phyloP scores from a whole-genome alignment of 345 rosid genomes.

The Syzygium grande region DNA sequence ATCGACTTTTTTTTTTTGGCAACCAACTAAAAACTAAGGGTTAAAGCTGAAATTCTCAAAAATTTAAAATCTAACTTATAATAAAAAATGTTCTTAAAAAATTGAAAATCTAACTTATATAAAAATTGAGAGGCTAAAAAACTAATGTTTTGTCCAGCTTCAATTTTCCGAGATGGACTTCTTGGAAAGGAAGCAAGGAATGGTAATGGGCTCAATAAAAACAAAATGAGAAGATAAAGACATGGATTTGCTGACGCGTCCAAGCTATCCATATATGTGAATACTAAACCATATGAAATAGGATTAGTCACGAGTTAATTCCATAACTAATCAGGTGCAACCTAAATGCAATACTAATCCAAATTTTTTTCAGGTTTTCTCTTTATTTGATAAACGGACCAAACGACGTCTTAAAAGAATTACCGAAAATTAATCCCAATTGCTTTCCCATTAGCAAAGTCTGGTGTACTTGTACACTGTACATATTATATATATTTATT shows the following conservation, averaged over 20 bases:
- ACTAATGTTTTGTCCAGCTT: not conserved
- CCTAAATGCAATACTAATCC: not conserved
- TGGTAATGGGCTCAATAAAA: not conserved
- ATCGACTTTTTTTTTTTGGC: not conserved
- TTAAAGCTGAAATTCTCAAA: not conserved
- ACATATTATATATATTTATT: too few species aligned
- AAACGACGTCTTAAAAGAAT: too few species aligned
- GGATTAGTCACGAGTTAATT: too few species aligned
- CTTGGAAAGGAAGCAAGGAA: not conserved
- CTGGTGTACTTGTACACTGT: too few species aligned
- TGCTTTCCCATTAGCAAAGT: too few species aligned
- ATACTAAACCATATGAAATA: too few species aligned
- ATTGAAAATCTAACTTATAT: not conserved
- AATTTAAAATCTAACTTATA: not conserved
- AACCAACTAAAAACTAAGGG: not conserved
- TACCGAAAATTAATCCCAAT: too few species aligned
- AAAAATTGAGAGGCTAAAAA: not conserved
- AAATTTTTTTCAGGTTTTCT: too few species aligned
- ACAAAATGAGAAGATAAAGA: not conserved
- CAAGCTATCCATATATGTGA: rapidly evolving
- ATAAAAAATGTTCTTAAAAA: not conserved
- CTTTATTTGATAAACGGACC: not conserved
- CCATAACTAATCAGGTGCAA: not conserved
- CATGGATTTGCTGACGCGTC: rapidly evolving
- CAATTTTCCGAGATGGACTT: not conserved